phyloP scores from a whole-genome alignment of 2,329 filamentous ascomycete species.

The Penicillium sp. region DNA sequence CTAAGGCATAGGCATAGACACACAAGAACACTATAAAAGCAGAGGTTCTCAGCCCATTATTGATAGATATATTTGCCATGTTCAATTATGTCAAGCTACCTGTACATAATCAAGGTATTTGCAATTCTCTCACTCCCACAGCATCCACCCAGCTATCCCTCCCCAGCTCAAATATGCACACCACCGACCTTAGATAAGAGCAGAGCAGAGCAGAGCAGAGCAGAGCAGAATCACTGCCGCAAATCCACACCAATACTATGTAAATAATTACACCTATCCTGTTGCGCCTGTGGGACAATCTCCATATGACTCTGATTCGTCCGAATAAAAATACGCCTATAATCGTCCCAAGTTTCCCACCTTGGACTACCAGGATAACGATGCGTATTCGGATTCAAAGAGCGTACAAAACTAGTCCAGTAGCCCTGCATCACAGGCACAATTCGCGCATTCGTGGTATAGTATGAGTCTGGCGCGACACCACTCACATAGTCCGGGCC shows the following conservation, averaged over 20 bases:
- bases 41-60: no score
- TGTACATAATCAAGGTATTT: no score
- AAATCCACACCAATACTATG: conserved; percentile 53
- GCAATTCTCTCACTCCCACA: no score
- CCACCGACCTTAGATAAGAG: no score
- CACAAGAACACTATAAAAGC: no score
- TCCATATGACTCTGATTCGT: conserved; percentile 55
- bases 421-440: conserved; percentile 69
- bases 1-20: no score
- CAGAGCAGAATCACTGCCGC: conserved; percentile 45
- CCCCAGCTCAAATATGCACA: no score
- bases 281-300: conserved; percentile 44
- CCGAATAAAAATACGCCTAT: conserved; percentile 48
- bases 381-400: conserved; percentile 67
- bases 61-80: no score
- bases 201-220: no score
- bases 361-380: conserved; percentile 51
- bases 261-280: conserved; percentile 55
- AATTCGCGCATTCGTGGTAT: conserved; percentile 59
- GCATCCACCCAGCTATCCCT: no score
- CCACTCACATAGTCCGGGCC: conserved; percentile 61
- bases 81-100: no score
- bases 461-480: conserved; percentile 60
- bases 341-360: conserved; percentile 55
- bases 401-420: conserved; percentile 74